These are phyloP conservation scores for Boletus rufocinnamomeus DNA, from an alignment of 768 basidiomycete genomes.

Conservation along the genomic window DNA sequence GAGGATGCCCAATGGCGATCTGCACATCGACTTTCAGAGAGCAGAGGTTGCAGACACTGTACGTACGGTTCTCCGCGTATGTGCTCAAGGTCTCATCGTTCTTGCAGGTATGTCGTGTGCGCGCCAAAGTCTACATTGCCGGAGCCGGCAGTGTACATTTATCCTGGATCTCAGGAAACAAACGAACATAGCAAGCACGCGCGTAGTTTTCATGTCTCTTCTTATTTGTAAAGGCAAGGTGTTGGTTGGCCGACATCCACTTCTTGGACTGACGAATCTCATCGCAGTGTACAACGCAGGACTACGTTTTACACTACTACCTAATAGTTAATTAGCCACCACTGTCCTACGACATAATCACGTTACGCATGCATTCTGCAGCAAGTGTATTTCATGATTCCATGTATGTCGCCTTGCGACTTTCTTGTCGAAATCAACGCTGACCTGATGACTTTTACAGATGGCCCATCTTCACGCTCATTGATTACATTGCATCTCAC, in stretches of 20 bases:
- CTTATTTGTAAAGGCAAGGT: slow-evolving; percentile 30
- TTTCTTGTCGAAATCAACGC: neutral
- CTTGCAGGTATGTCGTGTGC: slow-evolving; percentile 71
- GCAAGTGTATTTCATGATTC: slow-evolving; percentile 33
- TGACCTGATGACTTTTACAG: slow-evolving; percentile 16
- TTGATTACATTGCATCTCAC: slow-evolving; percentile 25
- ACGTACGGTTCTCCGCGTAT: slow-evolving; percentile 26
- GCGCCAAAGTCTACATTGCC: slow-evolving; percentile 70
- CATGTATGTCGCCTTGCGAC: slow-evolving; percentile 16
- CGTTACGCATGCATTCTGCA: slow-evolving; percentile 23
- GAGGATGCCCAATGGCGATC: slow-evolving; percentile 73
- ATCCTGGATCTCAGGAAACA: slow-evolving; percentile 69
- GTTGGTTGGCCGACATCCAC: neutral
- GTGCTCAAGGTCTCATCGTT: slow-evolving; percentile 9
- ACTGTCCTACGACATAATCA: slow-evolving; percentile 33
- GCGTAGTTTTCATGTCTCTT: neutral
- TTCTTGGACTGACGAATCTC: slow-evolving; percentile 4
- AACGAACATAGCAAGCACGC: slow-evolving; percentile 30
- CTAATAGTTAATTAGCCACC: slow-evolving; percentile 27
- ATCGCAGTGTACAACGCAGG: slow-evolving; percentile 31
- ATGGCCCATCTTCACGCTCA: slow-evolving; percentile 31
- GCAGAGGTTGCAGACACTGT: slow-evolving; percentile 83
- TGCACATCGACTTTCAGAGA: slow-evolving; percentile 74
- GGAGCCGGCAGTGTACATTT: slow-evolving; percentile 79
- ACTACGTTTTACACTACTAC: slow-evolving; percentile 29